phyloP scores from a whole-genome alignment of 2,329 filamentous ascomycete species.

The Orbilia javanica region DNA sequence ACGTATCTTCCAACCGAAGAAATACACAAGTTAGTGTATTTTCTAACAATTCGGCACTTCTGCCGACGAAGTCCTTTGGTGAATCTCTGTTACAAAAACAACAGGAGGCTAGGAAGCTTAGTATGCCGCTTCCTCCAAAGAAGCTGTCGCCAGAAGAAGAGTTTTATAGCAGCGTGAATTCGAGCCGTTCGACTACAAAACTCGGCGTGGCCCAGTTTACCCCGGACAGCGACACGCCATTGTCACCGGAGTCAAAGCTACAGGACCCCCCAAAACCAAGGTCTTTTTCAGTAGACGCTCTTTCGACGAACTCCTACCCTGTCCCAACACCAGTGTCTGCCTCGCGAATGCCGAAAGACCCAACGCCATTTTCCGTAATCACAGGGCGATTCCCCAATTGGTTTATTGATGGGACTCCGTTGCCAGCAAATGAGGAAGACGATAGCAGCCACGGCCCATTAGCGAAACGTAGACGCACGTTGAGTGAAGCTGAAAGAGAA shows the following conservation, averaged over 20 bases:
- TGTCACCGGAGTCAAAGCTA: constrained; percentile 19
- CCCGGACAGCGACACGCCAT: constrained; percentile 37
- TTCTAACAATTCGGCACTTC: not conserved
- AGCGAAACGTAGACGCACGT: constrained; percentile 41
- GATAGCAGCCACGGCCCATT: constrained; percentile 32
- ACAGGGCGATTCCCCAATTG: constrained; percentile 43
- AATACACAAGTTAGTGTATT: constrained; percentile 25
- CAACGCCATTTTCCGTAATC: constrained; percentile 31
- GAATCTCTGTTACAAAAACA: constrained; percentile 22
- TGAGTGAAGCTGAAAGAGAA: constrained; percentile 37
- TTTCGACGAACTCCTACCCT: constrained; percentile 48
- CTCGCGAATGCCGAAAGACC: constrained; percentile 31
- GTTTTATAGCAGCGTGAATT: constrained; percentile 46
- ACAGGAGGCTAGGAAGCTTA: constrained; percentile 18
- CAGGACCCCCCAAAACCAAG: constrained; percentile 34
- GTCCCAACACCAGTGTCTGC: constrained; percentile 40
- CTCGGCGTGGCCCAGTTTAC: constrained; percentile 38
- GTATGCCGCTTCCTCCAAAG: constrained; percentile 14
- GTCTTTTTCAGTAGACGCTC: constrained; percentile 34
- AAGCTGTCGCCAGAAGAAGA: constrained; percentile 46
- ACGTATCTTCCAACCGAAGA: constrained; percentile 19
- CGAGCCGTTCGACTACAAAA: constrained; percentile 22
- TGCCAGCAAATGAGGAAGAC: constrained; percentile 32
- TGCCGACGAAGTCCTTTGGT: constrained; percentile 17
- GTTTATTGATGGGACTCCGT: constrained; percentile 39